These are phyloP conservation scores for Dictyostelium capitatum DNA, from an alignment of 78 protist species.

Conservation along the genomic window DNA sequence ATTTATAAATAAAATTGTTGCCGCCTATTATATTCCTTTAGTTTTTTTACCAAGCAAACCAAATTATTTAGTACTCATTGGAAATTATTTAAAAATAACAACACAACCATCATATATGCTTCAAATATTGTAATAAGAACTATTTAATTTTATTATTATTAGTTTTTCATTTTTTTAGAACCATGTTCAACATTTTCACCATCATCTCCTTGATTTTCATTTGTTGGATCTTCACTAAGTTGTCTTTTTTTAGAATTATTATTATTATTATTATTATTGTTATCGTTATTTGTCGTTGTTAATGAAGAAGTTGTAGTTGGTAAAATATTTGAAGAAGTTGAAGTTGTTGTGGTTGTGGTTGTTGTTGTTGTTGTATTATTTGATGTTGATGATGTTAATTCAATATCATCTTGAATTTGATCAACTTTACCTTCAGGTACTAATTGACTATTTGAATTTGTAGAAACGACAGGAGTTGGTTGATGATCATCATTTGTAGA, in stretches of 20 bases:
- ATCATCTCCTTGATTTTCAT: too few species aligned
- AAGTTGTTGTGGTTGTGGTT: background rate
- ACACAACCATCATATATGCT: too few species aligned
- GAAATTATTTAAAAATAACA: too few species aligned
- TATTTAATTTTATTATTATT: too few species aligned
- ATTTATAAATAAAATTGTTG: too few species aligned
- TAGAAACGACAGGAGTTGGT: background rate
- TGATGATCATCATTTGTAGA: slow-evolving; percentile 11
- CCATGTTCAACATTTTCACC: too few species aligned
- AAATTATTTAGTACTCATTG: too few species aligned
- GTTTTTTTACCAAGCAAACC: too few species aligned
- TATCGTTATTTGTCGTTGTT: background rate
- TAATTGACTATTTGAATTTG: background rate
- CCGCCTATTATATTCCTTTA: too few species aligned
- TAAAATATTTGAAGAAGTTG: background rate
- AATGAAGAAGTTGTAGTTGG: background rate
- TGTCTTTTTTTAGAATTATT: slow-evolving; percentile 1
- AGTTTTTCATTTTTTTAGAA: too few species aligned
- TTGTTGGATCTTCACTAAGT: background rate
- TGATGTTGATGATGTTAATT: background rate
- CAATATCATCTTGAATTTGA: background rate
- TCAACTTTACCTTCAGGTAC: background rate
- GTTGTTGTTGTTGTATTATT: background rate
- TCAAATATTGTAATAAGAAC: too few species aligned
- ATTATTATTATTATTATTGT: background rate